phyloP scores from a whole-genome alignment of 225 moss, liverwort and hornwort genomes.

The Bryoerythrophyllum caledonicum region DNA sequence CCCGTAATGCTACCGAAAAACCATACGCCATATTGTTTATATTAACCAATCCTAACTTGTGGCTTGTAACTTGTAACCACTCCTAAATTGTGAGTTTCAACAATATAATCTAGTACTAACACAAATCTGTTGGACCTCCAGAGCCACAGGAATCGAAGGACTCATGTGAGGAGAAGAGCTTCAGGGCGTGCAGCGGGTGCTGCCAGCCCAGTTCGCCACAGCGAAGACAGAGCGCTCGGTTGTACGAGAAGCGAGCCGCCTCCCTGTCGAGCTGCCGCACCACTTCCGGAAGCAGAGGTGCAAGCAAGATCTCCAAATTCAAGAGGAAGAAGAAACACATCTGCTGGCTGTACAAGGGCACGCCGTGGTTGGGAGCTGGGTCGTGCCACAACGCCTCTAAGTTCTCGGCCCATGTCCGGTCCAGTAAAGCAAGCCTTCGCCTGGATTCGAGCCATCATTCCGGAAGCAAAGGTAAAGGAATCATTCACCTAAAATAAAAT shows the following conservation, averaged over 20 bases:
- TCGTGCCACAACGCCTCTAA: slow-evolving; percentile 29
- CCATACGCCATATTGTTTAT: too few species aligned
- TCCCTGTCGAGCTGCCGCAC: slow-evolving; percentile 45
- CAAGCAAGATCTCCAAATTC: slow-evolving; percentile 35
- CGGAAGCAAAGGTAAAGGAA: slow-evolving; percentile 35
- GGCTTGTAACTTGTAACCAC: too few species aligned
- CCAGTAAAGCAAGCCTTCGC: slow-evolving; percentile 22
- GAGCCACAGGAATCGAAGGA: slow-evolving; percentile 31
- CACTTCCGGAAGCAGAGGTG: too few species aligned
- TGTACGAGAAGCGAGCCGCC: slow-evolving; percentile 44
- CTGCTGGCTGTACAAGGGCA: slow-evolving; percentile 56
- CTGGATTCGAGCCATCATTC: slow-evolving; percentile 9
- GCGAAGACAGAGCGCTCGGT: slow-evolving; percentile 43
- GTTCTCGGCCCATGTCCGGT: slow-evolving; percentile 18
- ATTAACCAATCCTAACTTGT: too few species aligned
- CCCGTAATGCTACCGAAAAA: too few species aligned
- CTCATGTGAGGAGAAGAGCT: slow-evolving; percentile 8
- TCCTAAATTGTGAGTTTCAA: too few species aligned
- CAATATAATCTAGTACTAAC: too few species aligned
- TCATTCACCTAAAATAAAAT: too few species aligned
- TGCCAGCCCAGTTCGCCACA: slow-evolving; percentile 27
- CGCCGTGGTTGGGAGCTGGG: slow-evolving; percentile 47
- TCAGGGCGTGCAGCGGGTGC: slow-evolving; percentile 38
- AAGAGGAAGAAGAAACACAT: slow-evolving; percentile 49
- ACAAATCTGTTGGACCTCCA: slow-evolving; percentile 9